phyloP scores from a whole-genome alignment of 805 yeast species.

The Lipomyces orientalis region DNA sequence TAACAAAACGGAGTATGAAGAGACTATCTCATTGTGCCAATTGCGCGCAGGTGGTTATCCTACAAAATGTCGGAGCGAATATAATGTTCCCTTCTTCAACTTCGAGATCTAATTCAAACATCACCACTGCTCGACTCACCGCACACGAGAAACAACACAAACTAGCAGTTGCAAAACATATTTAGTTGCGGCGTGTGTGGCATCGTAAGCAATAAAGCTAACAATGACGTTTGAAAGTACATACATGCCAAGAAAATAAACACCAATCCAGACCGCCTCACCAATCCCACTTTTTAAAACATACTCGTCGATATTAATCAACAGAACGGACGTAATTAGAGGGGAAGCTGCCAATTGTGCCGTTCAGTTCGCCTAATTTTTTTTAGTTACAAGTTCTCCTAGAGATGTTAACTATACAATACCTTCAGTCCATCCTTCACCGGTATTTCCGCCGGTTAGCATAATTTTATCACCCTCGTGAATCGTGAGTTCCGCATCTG shows the following conservation, averaged over 20 bases:
- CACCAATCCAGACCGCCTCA: too few species aligned
- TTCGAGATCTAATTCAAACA: too few species aligned
- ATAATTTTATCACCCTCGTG: conserved; percentile 73
- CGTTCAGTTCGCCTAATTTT: conserved; percentile 35
- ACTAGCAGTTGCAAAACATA: not conserved
- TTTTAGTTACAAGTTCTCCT: not conserved
- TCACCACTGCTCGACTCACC: too few species aligned
- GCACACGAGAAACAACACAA: not conserved
- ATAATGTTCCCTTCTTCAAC: too few species aligned
- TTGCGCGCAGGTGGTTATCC: too few species aligned
- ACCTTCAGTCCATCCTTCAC: conserved; percentile 95
- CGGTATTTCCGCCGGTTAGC: conserved; percentile 68
- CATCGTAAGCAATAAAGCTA: not conserved
- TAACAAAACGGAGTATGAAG: too few species aligned
- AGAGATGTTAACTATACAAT: not conserved
- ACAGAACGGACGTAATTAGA: conserved; percentile 37
- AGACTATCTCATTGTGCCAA: too few species aligned
- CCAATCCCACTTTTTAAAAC: too few species aligned
- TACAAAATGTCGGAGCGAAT: too few species aligned
- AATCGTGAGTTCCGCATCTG: conserved; percentile 78
- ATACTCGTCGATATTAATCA: conserved; percentile 3
- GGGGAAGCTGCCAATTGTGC: conserved; percentile 41
- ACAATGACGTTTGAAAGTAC: not conserved
- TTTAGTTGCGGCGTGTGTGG: not conserved
- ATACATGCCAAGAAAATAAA: not conserved